phyloP scores from a whole-genome alignment of 208 protist genomes.

The Leishmania guyanensis region DNA sequence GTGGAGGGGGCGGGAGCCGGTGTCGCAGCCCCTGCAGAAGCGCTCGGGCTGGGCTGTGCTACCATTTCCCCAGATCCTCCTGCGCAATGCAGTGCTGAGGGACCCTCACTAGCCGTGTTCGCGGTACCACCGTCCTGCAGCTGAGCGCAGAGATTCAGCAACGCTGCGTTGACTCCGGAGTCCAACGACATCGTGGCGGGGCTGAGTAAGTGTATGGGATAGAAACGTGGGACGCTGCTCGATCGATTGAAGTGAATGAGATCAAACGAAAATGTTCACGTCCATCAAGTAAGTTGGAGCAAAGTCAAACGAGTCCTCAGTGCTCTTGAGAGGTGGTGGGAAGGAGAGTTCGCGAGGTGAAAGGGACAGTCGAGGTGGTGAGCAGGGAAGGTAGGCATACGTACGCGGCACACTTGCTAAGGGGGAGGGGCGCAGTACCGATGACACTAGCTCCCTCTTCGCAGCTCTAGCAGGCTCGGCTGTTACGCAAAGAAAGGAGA shows the following conservation, averaged over 20 bases:
- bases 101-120: too few relatives aligned
- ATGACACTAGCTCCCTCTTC: background rate
- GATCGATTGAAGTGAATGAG: background rate
- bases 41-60: background rate
- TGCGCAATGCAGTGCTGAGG: background rate
- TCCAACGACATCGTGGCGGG: constrained; percentile 22
- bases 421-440: background rate
- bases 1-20: background rate
- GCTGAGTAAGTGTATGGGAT: background rate
- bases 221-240: background rate
- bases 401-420: background rate
- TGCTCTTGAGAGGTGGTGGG: background rate
- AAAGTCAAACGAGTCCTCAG: too few relatives aligned
- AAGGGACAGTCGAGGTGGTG: background rate
- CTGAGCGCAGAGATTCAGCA: constrained; percentile 40
- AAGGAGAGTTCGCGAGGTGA: background rate
- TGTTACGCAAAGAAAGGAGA: background rate
- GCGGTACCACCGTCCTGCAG: constrained; percentile 4
- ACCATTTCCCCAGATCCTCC: background rate
- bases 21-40: background rate
- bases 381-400: background rate
- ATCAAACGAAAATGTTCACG: background rate
- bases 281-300: background rate
- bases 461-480: background rate
- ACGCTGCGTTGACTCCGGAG: constrained; percentile 29